Conservation (phyloP, 192 early-diverging fungal genomes). For the Entophlyctis luteolus region DNA sequence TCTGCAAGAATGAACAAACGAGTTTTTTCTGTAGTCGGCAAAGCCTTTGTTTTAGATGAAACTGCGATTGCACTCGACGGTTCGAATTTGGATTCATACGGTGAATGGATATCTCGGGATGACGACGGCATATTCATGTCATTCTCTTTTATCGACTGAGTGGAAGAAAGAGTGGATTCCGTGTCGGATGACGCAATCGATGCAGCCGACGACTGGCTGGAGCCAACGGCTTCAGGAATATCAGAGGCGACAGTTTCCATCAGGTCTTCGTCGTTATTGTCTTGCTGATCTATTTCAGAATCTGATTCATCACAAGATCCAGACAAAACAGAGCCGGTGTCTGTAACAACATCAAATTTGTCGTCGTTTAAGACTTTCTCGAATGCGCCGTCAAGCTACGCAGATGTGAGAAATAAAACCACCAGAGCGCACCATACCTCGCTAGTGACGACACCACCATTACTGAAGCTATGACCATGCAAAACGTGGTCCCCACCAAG, state of each 20-base stretch:
- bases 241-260: slow-evolving; percentile 3
- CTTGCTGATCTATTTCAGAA: neutral
- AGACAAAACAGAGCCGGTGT: slow-evolving; percentile 12
- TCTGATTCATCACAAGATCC: neutral
- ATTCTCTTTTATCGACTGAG: neutral
- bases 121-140: neutral
- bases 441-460: slow-evolving; percentile 6
- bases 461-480: neutral
- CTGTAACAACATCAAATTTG: slow-evolving; percentile 16
- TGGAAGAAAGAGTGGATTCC: slow-evolving; percentile 18
- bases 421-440: no score
- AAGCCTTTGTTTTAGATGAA: neutral
- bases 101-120: neutral
- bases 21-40: slow-evolving; percentile 6
- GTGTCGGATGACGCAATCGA: slow-evolving; percentile 9
- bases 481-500: slow-evolving; percentile 9
- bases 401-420: no score
- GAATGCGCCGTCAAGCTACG: no score
- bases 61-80: no score
- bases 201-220: neutral
- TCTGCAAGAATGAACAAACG: slow-evolving; percentile 54
- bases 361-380: neutral
- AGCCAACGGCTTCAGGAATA: no score
- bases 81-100: neutral
- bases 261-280: no score